Evolutionary conservation across 441 rosid genomes (phyloP), one percentile per base, ranked within the genome.

Genomic region (Euphorbia celastroides): DNA sequence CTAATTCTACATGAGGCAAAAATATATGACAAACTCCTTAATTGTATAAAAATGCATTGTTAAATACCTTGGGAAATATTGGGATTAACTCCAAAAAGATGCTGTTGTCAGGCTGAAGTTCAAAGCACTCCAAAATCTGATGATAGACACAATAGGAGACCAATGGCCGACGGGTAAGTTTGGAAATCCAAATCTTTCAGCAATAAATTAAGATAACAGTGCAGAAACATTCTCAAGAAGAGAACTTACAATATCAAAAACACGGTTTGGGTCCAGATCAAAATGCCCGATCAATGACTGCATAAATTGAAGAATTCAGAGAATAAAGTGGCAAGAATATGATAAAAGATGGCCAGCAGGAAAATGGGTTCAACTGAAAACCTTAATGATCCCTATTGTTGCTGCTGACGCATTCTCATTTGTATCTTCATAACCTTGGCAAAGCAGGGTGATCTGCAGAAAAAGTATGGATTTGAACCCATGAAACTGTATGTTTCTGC

Each of bases 271-370:
- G 75, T 96, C 99, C 78, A 96, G 80, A 84, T 96, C 99, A 77
- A 96, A 96, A 74, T 96, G 99, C 63, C 99, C 99, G 75, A 96
- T 96, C 71, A 96, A 76, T 58, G 99, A 96, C 99, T 96, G 95
- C 87, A 85, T 48, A 69, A 61, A 60, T 67, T 44, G 64, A 58
- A 76, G 48, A 44, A 77, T 51, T 75, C 75, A 84, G 78, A 70
- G 60, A 61, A 28, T n/a, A 25, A 46, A 34, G 42, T 25, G 25
- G 42, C 28, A 56, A 41, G 1, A 62, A 57, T 52, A 67, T 64
- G 51, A 79, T 42, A 25, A 17, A 59, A 69, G 57, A 75, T 44
- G 62, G 60, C 41, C 19, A 65, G 67, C 38, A 27, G 28, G 65
- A 74, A 52, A 50, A n/a, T 59, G 70, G 72, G 64, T 31, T 71